phyloP scores from a whole-genome alignment of 208 protist genomes.

The Acanthamoeba lenticulata region DNA sequence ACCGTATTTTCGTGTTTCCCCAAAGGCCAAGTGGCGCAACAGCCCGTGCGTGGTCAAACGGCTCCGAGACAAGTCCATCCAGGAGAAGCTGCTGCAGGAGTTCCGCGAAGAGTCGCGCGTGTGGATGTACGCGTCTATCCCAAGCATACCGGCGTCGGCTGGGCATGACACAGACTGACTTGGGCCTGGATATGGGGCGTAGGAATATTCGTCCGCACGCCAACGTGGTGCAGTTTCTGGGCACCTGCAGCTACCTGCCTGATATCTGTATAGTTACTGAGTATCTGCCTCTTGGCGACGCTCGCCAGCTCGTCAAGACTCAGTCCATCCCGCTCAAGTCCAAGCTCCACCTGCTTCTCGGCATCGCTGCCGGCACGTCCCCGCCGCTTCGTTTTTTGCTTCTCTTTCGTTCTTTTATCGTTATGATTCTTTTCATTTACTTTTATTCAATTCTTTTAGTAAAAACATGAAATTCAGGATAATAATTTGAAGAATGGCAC shows the following conservation, averaged over 20 bases:
- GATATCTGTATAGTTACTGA: slow-evolving; percentile 67
- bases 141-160: too few species aligned
- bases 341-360: slow-evolving; percentile 26
- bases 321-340: slow-evolving; percentile 36
- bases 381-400: neutral
- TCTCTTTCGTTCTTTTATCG: too few species aligned
- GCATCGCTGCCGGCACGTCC: slow-evolving; percentile 12
- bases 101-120: slow-evolving; percentile 36
- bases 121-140: slow-evolving; percentile 42
- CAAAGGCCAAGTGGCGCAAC: slow-evolving; percentile 18
- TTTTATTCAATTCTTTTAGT: too few species aligned
- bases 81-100: slow-evolving; percentile 9
- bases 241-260: neutral
- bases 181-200: too few species aligned
- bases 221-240: slow-evolving; percentile 60
- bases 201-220: slow-evolving; percentile 67
- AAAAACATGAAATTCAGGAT: too few species aligned
- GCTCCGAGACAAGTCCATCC: slow-evolving; percentile 20
- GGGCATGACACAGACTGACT: too few species aligned
- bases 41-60: slow-evolving; percentile 49
- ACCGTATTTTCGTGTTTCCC: neutral
- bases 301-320: slow-evolving; percentile 31
- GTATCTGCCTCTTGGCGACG: slow-evolving; percentile 51
- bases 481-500: too few species aligned
- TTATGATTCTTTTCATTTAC: too few species aligned